These are phyloP conservation scores for Cinnamomum micranthum DNA, from an alignment of 164 flowering plant genomes.

Conservation along the genomic window DNA sequence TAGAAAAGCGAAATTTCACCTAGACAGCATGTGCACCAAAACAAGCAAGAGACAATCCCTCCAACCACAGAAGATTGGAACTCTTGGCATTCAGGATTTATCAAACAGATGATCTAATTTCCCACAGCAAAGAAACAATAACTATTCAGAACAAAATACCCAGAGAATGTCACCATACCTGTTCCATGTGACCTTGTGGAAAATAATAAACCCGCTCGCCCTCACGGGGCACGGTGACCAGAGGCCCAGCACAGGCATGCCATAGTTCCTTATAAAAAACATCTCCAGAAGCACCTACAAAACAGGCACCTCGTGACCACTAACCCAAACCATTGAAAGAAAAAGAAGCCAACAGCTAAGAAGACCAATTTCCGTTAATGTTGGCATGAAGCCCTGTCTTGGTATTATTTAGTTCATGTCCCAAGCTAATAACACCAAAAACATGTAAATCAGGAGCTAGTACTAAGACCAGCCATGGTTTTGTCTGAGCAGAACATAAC, in stretches of 20 bases:
- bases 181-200: conserved; percentile 96
- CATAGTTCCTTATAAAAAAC: conserved; percentile 71
- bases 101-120: neutral
- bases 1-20: too few species aligned
- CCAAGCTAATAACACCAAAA: too few species aligned
- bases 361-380: neutral
- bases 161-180: conserved; percentile 32
- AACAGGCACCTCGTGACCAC: neutral
- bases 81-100: too few species aligned
- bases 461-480: too few species aligned
- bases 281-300: conserved; percentile 38
- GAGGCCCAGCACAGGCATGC: conserved; percentile 96
- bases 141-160: too few species aligned
- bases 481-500: too few species aligned
- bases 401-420: too few species aligned
- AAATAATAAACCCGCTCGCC: conserved; percentile 86
- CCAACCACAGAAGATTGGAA: too few species aligned
- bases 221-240: conserved; percentile 75
- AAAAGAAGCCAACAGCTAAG: neutral
- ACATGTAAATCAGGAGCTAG: too few species aligned
- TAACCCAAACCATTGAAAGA: neutral
- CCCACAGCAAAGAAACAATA: neutral
- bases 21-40: too few species aligned
- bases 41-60: too few species aligned
- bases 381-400: neutral